Conservation (phyloP, 495 filamentous ascomycete genomes). For the Talaromyces thailandensis region DNA sequence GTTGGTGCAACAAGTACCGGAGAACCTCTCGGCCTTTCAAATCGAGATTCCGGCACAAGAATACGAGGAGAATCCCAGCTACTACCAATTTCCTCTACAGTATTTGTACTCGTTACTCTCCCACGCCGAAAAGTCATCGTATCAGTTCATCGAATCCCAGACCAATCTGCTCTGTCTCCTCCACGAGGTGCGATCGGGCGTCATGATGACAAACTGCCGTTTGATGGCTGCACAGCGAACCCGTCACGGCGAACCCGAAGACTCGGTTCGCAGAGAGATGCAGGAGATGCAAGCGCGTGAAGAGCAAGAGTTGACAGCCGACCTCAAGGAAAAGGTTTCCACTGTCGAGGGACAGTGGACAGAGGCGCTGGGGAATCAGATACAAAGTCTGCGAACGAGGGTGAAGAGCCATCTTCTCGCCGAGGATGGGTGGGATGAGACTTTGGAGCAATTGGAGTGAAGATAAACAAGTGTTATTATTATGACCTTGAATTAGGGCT, state of each 20-base stretch:
- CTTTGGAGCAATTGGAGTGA: conserved; percentile 32
- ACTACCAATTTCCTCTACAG: conserved; percentile 64
- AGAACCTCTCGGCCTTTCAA: conserved; percentile 46
- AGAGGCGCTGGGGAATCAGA: conserved; percentile 53
- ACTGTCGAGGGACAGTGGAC: conserved; percentile 85
- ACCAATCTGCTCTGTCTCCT: conserved; percentile 86
- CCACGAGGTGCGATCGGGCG: conserved; percentile 82
- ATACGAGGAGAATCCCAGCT: conserved; percentile 76
- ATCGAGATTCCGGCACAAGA: conserved; percentile 65
- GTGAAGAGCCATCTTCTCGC: conserved; percentile 56
- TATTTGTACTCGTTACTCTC: conserved; percentile 77
- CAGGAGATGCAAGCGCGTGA: conserved; percentile 54
- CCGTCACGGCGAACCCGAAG: conserved; percentile 44
- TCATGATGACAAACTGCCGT: conserved; percentile 50
- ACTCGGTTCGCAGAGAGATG: conserved; percentile 43
- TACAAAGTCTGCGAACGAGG: conserved; percentile 45
- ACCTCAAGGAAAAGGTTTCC: conserved; percentile 83
- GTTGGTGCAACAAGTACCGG: conserved; percentile 69
- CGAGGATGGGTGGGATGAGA: conserved; percentile 67
- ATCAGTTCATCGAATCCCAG: conserved; percentile 94
- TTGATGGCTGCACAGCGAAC: conserved; percentile 49
- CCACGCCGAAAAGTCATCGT: conserved; percentile 83
- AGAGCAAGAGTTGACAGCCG: conserved; percentile 63
- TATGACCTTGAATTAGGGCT: conserved; percentile 12
- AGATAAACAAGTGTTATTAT: conserved; percentile 5